Percentiles rank a stretch among this genome's conserved stretches.
These are phyloP conservation scores for Daldinia caldariorum DNA, from an alignment of 495 filamentous ascomycete genomes.

Conservation along the genomic window DNA sequence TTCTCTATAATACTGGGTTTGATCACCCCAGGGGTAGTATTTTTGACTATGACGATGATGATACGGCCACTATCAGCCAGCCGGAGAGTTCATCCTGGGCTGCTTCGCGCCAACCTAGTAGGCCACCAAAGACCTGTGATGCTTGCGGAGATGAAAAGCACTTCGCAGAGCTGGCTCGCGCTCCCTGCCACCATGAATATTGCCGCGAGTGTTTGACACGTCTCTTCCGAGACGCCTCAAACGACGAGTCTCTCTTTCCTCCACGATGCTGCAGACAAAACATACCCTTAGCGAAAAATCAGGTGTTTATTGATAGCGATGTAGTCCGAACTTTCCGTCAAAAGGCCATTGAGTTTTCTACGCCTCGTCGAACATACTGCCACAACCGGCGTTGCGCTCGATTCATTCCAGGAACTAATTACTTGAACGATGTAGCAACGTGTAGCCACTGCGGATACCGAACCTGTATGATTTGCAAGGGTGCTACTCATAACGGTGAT, in stretches of 20 bases:
- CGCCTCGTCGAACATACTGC: conserved; percentile 61
- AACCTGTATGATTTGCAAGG: conserved; percentile 63
- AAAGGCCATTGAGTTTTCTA: conserved; percentile 59
- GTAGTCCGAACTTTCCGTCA: conserved; percentile 47
- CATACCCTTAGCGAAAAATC: conserved; percentile 50
- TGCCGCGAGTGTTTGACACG: conserved; percentile 56
- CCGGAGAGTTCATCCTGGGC: conserved; percentile 43
- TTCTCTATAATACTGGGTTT: conserved; percentile 13
- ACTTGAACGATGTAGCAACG: conserved; percentile 50
- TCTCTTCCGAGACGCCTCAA: conserved; percentile 54
- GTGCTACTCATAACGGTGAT: conserved; percentile 55
- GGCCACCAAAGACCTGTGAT: conserved; percentile 13
- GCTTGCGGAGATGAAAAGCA: conserved; percentile 34
- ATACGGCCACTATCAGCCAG: conserved; percentile 5
- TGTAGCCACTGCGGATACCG: conserved; percentile 52
- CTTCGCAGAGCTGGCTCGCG: conserved; percentile 22
- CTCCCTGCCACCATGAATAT: conserved; percentile 57
- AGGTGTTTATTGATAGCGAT: conserved; percentile 45
- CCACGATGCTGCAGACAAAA: conserved; percentile 60
- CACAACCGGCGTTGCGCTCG: conserved; percentile 52
- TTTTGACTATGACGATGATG: background rate
- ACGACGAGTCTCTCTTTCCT: conserved; percentile 62
- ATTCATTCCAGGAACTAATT: conserved; percentile 53
- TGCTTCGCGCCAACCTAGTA: conserved; percentile 19
- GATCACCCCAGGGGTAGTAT: background rate